Conservation (phyloP, 805 yeast genomes). For the Sporopachydermia quercuum region DNA sequence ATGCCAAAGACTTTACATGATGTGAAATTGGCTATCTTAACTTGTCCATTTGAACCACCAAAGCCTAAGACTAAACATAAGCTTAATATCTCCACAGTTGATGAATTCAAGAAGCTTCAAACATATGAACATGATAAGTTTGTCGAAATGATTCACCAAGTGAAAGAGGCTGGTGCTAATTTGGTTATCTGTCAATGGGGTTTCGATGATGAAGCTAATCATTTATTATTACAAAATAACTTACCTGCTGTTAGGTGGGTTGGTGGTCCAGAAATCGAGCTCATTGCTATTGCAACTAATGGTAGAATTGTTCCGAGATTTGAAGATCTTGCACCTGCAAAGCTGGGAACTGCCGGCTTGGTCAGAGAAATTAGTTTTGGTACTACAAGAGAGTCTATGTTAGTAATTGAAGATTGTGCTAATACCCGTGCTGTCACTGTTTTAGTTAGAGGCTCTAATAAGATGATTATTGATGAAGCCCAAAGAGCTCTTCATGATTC, state of each 20-base stretch:
- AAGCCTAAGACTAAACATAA: conserved; percentile 98
- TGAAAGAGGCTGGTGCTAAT: conserved; percentile 86
- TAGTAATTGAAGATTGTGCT: conserved; percentile 81
- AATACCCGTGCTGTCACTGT: conserved; percentile 84
- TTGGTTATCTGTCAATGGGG: conserved; percentile 99
- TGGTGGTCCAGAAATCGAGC: conserved; percentile 92
- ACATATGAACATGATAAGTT: conserved; percentile 85
- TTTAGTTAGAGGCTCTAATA: conserved; percentile 88
- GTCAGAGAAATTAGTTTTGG: conserved; percentile 88
- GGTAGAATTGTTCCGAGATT: conserved; percentile 96
- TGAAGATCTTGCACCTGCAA: conserved; percentile 71
- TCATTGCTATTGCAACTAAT: conserved; percentile 92
- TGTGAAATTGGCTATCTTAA: conserved; percentile 84
- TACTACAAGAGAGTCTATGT: conserved; percentile 91
- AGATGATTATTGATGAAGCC: conserved; percentile 96
- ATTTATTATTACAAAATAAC: conserved; percentile 70
- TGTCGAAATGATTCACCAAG: conserved; percentile 74
- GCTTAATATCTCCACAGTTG: conserved; percentile 83
- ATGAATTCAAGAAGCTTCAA: conserved; percentile 84
- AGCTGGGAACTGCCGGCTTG: conserved; percentile 77
- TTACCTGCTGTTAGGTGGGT: conserved; percentile 98
- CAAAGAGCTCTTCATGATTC: conserved; percentile 94
- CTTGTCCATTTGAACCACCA: conserved; percentile 99
- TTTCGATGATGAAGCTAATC: conserved; percentile 97
- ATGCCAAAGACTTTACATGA: conserved; percentile 75